Conservation (phyloP, 2,329 filamentous ascomycete species). For the Cladosporium sphaerospermum region DNA sequence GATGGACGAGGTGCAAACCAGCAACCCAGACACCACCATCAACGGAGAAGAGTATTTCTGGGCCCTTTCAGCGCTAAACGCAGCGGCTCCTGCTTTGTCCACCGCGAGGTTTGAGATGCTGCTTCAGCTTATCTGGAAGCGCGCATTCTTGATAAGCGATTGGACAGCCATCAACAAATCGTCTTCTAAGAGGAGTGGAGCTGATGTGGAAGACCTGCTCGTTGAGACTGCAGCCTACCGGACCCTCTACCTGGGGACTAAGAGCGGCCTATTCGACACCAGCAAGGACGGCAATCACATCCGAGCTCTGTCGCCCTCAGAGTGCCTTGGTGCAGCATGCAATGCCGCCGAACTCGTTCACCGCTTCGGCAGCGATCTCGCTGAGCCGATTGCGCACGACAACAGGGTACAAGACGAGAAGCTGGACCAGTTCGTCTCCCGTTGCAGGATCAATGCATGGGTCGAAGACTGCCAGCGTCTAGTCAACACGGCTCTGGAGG, state of each 20-base stretch:
- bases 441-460: constrained; percentile 68
- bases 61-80: constrained; percentile 55
- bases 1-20: constrained; percentile 49
- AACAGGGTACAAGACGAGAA: constrained; percentile 66
- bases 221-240: constrained; percentile 29
- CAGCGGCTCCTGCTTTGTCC: constrained; percentile 49
- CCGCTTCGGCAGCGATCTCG: constrained; percentile 52
- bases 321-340: constrained; percentile 47
- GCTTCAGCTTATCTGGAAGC: constrained; percentile 73
- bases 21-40: constrained; percentile 43
- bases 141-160: constrained; percentile 75
- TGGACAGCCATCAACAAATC: constrained; percentile 78
- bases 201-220: constrained; percentile 57
- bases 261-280: constrained; percentile 15
- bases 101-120: constrained; percentile 50
- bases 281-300: constrained; percentile 14
- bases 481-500: constrained; percentile 34
- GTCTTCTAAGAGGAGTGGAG: constrained; percentile 55
- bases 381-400: constrained; percentile 62
- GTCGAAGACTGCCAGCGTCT: constrained; percentile 38
- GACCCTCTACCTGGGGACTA: constrained; percentile 40
- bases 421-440: constrained; percentile 49
- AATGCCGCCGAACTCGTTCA: constrained; percentile 32
- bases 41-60: constrained; percentile 63
- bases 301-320: constrained; percentile 22